Conservation (phyloP, 2,329 filamentous ascomycete species). For the Parastagonospora nodorum region DNA sequence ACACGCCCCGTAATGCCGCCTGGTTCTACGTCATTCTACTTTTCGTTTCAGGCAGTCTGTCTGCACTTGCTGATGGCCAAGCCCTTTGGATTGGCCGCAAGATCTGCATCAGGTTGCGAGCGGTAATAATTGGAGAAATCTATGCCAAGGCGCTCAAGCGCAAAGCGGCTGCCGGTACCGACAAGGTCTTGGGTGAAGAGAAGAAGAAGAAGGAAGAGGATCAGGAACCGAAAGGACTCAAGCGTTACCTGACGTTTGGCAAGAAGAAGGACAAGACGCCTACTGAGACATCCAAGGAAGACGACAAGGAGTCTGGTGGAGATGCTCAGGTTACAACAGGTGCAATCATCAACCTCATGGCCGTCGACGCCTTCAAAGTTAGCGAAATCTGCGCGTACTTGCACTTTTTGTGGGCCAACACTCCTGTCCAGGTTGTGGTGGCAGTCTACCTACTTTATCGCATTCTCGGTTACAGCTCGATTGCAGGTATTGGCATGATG, state of each 20-base stretch:
- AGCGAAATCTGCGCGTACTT: slow-evolving; percentile 93
- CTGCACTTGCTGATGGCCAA: slow-evolving; percentile 82
- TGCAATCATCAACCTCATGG: slow-evolving; percentile 99
- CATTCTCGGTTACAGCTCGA: slow-evolving; percentile 89
- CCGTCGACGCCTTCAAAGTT: slow-evolving; percentile 98
- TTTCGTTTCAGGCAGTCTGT: slow-evolving; percentile 79
- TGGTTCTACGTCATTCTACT: slow-evolving; percentile 96
- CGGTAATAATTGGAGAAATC: slow-evolving; percentile 95
- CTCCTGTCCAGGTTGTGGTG: slow-evolving; percentile 84
- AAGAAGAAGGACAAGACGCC: slow-evolving; percentile 59
- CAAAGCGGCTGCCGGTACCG: slow-evolving; percentile 77
- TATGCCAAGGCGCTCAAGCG: slow-evolving; percentile 94
- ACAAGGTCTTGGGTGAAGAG: slow-evolving; percentile 71
- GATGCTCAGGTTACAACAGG: slow-evolving; percentile 88
- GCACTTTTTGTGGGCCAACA: slow-evolving; percentile 92
- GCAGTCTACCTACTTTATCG: slow-evolving; percentile 82
- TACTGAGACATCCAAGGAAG: slow-evolving; percentile 49
- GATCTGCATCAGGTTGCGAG: slow-evolving; percentile 89
- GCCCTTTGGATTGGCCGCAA: slow-evolving; percentile 92
- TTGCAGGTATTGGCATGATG: slow-evolving; percentile 93
- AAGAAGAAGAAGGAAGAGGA: slow-evolving; percentile 53
- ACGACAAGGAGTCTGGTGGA: slow-evolving; percentile 33
- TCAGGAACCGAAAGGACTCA: slow-evolving; percentile 49
- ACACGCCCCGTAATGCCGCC: slow-evolving; percentile 80
- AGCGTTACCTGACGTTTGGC: slow-evolving; percentile 60